Evolutionary conservation across 1,139 yeast species (phyloP).

Genomic region (Blastobotrys persicus): DNA sequence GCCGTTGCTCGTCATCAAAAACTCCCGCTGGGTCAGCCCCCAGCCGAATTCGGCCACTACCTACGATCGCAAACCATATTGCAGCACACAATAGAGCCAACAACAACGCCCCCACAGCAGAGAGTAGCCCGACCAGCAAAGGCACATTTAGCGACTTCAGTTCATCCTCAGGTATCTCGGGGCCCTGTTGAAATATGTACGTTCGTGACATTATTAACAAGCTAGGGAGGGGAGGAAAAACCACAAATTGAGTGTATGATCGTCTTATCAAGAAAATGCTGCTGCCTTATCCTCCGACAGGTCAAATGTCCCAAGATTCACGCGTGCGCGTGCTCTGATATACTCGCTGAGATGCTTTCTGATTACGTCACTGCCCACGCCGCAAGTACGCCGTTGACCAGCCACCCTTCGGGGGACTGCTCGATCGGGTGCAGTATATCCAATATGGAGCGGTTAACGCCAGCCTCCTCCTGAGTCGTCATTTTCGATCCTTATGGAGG

Average conservation of each 20-base stretch:
- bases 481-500: too few species aligned
- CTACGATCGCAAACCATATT: conserved; percentile 36
- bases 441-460: too few species aligned
- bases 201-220: neutral
- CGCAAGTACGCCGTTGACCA: too few species aligned
- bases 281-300: neutral
- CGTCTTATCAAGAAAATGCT: neutral
- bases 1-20: conserved; percentile 62
- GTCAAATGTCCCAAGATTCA: neutral
- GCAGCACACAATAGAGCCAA: conserved; percentile 35
- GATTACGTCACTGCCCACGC: too few species aligned
- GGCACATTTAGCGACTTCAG: conserved; percentile 31
- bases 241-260: neutral
- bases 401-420: too few species aligned
- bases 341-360: too few species aligned
- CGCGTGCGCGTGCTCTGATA: too few species aligned
- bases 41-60: conserved; percentile 39
- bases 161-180: conserved; percentile 14
- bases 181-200: conserved; percentile 1
- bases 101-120: conserved; percentile 38
- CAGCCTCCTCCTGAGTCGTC: too few species aligned
- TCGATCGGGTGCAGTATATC: too few species aligned
- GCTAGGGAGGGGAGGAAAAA: neutral
- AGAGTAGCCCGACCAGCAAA: conserved; percentile 37
- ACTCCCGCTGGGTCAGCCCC: conserved; percentile 49